phyloP scores from a whole-genome alignment of 2,329 filamentous ascomycete species.

The Talaromyces sp. region DNA sequence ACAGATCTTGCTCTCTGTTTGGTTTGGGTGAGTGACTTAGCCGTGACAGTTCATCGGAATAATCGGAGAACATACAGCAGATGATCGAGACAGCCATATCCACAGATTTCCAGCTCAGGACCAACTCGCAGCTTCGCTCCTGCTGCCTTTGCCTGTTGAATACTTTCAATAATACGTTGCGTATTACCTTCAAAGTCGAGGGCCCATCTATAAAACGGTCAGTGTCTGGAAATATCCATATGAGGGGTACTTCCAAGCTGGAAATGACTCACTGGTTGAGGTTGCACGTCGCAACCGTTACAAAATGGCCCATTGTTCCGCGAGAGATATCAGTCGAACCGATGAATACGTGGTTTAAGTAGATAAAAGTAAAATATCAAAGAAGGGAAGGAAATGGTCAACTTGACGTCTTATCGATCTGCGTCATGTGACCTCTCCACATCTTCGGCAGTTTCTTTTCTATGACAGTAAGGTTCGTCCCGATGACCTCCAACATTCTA shows the following conservation, averaged over 20 bases:
- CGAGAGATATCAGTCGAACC: neutral
- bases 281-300: slow-evolving; percentile 17
- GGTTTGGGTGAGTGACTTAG: neutral
- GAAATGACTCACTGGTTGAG: slow-evolving; percentile 20
- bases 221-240: neutral
- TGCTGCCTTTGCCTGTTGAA: slow-evolving; percentile 52
- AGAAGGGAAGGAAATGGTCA: neutral
- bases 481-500: neutral
- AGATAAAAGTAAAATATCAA: neutral
- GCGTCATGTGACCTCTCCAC: slow-evolving; percentile 6
- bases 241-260: neutral
- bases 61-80: slow-evolving; percentile 42
- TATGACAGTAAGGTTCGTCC: no score
- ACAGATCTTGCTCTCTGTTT: slow-evolving; percentile 24
- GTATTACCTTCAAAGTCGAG: slow-evolving; percentile 60
- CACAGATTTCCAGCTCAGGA: slow-evolving; percentile 39
- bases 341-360: neutral
- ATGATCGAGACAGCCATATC: slow-evolving; percentile 63
- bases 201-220: slow-evolving; percentile 19
- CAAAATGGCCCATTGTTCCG: slow-evolving; percentile 13
- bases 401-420: neutral
- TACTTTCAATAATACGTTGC: slow-evolving; percentile 58
- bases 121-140: slow-evolving; percentile 55
- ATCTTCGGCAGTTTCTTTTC: neutral
- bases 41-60: slow-evolving; percentile 14